Conservation (phyloP, 1,139 yeast genomes). For the Geotrichum australiense region DNA sequence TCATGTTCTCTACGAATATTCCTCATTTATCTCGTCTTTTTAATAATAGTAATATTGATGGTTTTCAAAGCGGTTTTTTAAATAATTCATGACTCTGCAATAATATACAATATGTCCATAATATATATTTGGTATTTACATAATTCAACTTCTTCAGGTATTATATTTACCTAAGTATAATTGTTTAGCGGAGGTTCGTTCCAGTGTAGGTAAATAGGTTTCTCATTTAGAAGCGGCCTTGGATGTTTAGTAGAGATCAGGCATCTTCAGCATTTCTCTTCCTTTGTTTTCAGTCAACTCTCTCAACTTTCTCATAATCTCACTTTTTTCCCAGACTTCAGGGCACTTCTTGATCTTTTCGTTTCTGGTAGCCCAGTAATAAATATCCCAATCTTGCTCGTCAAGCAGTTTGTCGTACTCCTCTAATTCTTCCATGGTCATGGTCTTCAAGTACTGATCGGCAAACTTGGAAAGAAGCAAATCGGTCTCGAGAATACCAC, state of each 20-base stretch:
- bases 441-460: slow-evolving; percentile 52
- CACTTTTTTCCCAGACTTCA: slow-evolving; percentile 67
- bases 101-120: not conserved
- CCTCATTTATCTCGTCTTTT: slow-evolving; percentile 1
- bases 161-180: not conserved
- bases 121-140: not conserved
- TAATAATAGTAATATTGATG: not conserved
- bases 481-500: slow-evolving; percentile 95
- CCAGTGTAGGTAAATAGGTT: too few species aligned
- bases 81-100: not conserved
- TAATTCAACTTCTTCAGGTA: not conserved
- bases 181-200: too few species aligned
- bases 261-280: slow-evolving; percentile 78
- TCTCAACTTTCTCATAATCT: slow-evolving; percentile 59
- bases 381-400: slow-evolving; percentile 97
- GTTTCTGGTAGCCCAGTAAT: slow-evolving; percentile 92
- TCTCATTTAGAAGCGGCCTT: too few species aligned
- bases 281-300: slow-evolving; percentile 68
- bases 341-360: slow-evolving; percentile 79
- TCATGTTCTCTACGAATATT: not conserved
- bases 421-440: slow-evolving; percentile 62
- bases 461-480: slow-evolving; percentile 80
- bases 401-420: slow-evolving; percentile 84
- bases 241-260: slow-evolving; percentile 43
- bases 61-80: not conserved